These are phyloP conservation scores for Aureobasidium sp. DNA, from an alignment of 2,329 filamentous ascomycete genomes.

Conservation along the genomic window DNA sequence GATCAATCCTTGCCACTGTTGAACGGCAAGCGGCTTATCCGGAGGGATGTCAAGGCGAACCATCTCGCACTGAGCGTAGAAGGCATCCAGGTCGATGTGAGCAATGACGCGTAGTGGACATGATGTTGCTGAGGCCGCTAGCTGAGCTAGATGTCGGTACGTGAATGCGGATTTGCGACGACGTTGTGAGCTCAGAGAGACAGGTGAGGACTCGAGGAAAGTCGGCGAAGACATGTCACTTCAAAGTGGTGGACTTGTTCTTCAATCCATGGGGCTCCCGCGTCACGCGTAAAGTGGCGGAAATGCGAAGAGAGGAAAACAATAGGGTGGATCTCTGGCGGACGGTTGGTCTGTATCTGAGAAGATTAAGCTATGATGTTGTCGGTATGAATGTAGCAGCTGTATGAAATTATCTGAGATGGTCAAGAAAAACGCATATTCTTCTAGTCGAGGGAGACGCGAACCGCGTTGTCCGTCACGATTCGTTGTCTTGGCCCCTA, in stretches of 20 bases:
- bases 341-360: no score
- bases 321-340: no score
- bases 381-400: neutral
- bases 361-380: no score
- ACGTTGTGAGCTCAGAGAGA: conserved; percentile 32
- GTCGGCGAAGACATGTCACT: conserved; percentile 41
- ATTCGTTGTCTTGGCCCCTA: neutral
- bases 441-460: neutral
- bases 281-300: conserved; percentile 18
- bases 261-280: conserved; percentile 3
- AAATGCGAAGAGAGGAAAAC: neutral
- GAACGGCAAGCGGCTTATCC: conserved; percentile 78
- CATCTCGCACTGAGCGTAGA: conserved; percentile 93
- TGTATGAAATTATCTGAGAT: neutral
- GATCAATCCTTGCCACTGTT: conserved; percentile 92
- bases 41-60: conserved; percentile 69
- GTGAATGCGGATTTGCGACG: conserved; percentile 65
- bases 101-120: conserved; percentile 81
- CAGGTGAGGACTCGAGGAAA: conserved; percentile 42
- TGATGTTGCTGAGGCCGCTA: conserved; percentile 62
- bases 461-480: neutral
- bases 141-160: conserved; percentile 70
- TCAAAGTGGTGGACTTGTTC: neutral
- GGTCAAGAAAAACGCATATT: no score
- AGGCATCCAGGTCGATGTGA: conserved; percentile 93